These are phyloP conservation scores for Arthrinium phaeospermum DNA, from an alignment of 2,329 filamentous ascomycete genomes.

Conservation along the genomic window DNA sequence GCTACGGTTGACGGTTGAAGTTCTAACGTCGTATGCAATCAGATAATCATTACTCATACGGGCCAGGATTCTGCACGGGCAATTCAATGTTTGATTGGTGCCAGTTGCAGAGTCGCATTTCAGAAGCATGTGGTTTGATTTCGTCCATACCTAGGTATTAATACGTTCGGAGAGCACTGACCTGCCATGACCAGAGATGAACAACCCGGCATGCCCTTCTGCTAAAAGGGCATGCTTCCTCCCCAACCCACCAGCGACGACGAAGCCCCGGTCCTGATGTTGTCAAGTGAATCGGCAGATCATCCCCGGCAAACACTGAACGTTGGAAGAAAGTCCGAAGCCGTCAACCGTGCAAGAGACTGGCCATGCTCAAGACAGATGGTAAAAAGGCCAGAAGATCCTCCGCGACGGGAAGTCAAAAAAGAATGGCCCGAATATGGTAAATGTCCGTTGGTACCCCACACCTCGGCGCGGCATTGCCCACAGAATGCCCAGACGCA, in stretches of 20 bases:
- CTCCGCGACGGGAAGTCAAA: background rate
- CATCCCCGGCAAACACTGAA: background rate
- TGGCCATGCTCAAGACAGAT: background rate
- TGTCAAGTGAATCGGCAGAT: background rate
- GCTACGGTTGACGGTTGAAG: background rate
- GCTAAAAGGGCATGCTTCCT: too few species aligned
- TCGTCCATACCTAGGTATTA: background rate
- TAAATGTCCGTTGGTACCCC: conserved; percentile 23
- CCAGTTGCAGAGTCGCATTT: background rate
- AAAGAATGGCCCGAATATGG: conserved; percentile 1
- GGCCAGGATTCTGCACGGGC: background rate
- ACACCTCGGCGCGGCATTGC: conserved; percentile 25
- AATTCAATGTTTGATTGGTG: background rate
- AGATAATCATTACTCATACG: background rate
- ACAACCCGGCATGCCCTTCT: background rate
- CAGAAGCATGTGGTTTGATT: background rate
- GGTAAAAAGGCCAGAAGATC: background rate
- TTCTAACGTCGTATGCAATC: background rate
- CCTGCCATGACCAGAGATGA: background rate
- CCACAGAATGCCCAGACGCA: background rate
- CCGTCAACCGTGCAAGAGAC: background rate
- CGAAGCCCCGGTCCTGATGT: background rate
- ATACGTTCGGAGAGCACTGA: background rate
- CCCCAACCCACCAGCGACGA: background rate
- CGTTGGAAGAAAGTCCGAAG: background rate